Evolutionary conservation across 2,329 filamentous ascomycete genomes (phyloP), one percentile per base, ranked within the genome.

Genomic region (Verticillium klebahnii): DNA sequence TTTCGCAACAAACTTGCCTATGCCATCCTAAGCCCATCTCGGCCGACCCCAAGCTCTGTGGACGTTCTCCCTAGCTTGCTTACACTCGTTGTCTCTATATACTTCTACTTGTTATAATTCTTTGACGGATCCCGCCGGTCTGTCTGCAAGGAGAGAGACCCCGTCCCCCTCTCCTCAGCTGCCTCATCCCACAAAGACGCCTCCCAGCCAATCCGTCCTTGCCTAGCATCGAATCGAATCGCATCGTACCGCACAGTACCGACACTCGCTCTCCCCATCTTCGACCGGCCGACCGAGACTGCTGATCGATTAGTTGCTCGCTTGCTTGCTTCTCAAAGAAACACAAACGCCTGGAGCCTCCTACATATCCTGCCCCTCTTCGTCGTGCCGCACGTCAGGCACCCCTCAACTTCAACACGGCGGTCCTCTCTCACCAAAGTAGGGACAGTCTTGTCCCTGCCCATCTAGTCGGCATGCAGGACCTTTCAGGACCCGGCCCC

Each of bases 401-500:
- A 82, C 85, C 83, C 82, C 76, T 80, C 80, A 82, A 73, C 68
- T 78, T 83, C 89, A 93, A 85, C 85, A 93, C 90, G 90, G 90
- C 90, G 83, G 87, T 91, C 75, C 81, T 92, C 82, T 90, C 89
- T 77, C 87, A 89, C 78, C 82, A 83, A 77, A 80, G 86, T 80
- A 87, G 89, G 91, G 91, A 94, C 90, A 89, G 83, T 77, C 86
- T 91, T 82, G 88, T 92, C 89, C 91, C 89, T 80, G 89, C 89
- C 84, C 90, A 93, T 82, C 84, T 92, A 74, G 87, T 94, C 81
- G 88, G 87, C 79, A 97, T 97, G 93, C 93, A 96, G 86, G 90
- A 91, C 78, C 87, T 92, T 78, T 88, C 91, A 71, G 82, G 83
- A 68, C 81, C 84, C 68, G 82, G 85, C 67, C 58, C 32, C 17